phyloP scores from a whole-genome alignment of 345 rosid species.

The Raphanus raphanistrum region DNA sequence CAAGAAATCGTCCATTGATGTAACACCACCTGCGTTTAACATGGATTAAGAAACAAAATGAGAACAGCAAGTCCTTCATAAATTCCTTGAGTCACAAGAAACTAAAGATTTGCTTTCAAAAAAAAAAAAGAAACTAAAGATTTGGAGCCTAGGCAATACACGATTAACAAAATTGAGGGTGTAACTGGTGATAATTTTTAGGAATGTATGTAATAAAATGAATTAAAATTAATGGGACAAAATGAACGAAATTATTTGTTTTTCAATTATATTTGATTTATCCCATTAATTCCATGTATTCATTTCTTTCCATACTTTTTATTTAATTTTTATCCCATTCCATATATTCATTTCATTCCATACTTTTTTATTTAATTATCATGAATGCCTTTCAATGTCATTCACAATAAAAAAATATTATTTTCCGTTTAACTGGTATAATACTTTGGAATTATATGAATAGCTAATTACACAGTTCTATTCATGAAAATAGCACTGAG shows the following conservation, averaged over 20 bases:
- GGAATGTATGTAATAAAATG: neutral
- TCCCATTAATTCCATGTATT: neutral
- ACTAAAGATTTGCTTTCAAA: neutral
- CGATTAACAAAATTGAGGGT: neutral
- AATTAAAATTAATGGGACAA: neutral
- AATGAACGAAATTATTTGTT: neutral
- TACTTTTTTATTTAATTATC: neutral
- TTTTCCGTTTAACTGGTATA: neutral
- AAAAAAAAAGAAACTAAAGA: neutral
- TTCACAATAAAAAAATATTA: neutral
- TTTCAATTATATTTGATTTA: neutral
- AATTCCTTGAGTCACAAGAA: constrained; percentile 2
- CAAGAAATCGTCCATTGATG: constrained; percentile 97
- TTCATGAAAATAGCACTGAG: neutral
- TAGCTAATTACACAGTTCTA: neutral
- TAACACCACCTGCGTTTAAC: constrained; percentile 72
- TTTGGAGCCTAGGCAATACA: neutral
- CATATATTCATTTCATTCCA: neutral
- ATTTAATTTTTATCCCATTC: neutral
- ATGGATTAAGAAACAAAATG: neutral
- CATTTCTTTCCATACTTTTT: neutral
- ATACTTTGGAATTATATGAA: neutral
- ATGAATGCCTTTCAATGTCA: neutral
- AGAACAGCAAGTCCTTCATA: neutral
- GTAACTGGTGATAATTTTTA: too few species aligned